phyloP scores from a whole-genome alignment of 441 rosid species.

The Gossypium schwendimanii region DNA sequence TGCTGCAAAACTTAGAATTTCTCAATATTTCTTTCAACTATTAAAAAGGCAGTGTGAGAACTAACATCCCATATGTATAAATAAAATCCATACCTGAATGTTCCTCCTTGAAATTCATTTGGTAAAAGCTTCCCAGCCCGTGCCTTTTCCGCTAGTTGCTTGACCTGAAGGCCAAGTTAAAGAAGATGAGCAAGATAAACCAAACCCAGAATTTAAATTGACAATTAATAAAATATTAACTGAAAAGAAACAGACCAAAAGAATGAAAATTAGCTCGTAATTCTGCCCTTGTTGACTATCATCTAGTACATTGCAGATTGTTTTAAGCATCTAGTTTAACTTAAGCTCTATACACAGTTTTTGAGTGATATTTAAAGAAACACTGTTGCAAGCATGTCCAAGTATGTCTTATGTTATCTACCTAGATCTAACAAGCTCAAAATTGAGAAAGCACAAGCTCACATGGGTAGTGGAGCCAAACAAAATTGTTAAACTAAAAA shows the following conservation, averaged over 20 bases:
- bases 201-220: conserved; percentile 3
- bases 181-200: conserved; percentile 1
- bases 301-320: neutral
- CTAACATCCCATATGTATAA: neutral
- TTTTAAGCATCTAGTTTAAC: neutral
- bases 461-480: neutral
- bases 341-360: neutral
- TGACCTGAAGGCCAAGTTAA: conserved; percentile 47
- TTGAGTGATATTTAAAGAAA: neutral
- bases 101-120: conserved; percentile 90
- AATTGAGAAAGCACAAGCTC: neutral
- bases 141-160: conserved; percentile 92
- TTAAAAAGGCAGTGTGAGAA: conserved; percentile 8
- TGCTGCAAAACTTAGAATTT: conserved; percentile 47
- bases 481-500: neutral
- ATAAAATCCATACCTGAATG: conserved; percentile 58
- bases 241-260: neutral
- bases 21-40: conserved; percentile 12
- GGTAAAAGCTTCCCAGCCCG: conserved; percentile 88
- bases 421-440: neutral
- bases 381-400: neutral
- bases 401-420: neutral
- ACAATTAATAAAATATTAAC: neutral
- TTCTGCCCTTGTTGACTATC: neutral
- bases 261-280: neutral